Percentiles rank a stretch among this genome's conserved stretches.
Evolutionary conservation across 2,329 filamentous ascomycete species (phyloP).

Genomic region (Fusarium caatingaense): DNA sequence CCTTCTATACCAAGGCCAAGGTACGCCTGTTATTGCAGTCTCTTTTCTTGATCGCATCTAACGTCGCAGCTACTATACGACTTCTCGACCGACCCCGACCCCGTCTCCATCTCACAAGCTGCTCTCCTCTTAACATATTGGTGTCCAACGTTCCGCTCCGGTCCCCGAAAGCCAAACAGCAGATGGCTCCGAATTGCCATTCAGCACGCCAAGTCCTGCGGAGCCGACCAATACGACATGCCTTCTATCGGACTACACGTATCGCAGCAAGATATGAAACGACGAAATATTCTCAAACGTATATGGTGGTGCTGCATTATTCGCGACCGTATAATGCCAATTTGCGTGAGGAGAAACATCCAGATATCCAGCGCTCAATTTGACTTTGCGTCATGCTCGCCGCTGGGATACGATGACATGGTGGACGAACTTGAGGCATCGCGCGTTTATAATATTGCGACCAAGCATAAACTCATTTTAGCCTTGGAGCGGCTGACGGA

Average conservation of each 20-base stretch:
- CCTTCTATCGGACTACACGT: background rate
- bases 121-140: conserved; percentile 34
- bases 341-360: conserved; percentile 36
- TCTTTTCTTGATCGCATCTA: background rate
- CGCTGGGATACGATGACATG: conserved; percentile 29
- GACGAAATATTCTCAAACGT: conserved; percentile 26
- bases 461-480: conserved; percentile 35
- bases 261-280: conserved; percentile 17
- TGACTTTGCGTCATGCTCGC: conserved; percentile 22
- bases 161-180: conserved; percentile 29
- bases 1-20: conserved; percentile 40
- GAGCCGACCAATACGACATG: conserved; percentile 21
- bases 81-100: conserved; percentile 34
- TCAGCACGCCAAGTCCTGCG: conserved; percentile 26
- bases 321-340: conserved; percentile 34
- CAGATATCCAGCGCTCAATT: conserved; percentile 31
- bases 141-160: conserved; percentile 33
- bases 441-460: conserved; percentile 30
- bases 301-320: conserved; percentile 40
- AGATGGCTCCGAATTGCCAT: conserved; percentile 35
- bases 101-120: conserved; percentile 34
- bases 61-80: conserved; percentile 32
- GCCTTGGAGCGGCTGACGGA: conserved; percentile 27
- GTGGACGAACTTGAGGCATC: conserved; percentile 35
- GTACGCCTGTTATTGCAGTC: background rate